Conservation (phyloP, 192 early-diverging fungal species). For the Podila minutissima region DNA sequence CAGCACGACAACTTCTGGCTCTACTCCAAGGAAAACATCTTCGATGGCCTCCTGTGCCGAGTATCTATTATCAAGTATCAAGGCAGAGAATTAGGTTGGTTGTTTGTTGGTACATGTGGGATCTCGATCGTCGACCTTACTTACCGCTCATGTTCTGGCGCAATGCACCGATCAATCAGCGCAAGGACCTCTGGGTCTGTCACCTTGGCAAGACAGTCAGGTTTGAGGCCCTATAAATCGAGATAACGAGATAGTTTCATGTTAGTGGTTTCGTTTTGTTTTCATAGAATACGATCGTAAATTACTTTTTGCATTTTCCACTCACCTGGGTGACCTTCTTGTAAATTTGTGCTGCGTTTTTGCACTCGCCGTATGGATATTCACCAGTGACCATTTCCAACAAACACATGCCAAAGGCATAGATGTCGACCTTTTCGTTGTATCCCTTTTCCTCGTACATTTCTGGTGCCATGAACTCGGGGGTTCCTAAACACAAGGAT, state of each 20-base stretch:
- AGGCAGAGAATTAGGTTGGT: background rate
- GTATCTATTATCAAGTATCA: conserved; percentile 48
- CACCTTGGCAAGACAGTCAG: conserved; percentile 73
- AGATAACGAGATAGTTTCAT: background rate
- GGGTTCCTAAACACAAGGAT: conserved; percentile 59
- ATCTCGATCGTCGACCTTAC: background rate
- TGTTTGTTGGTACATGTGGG: background rate
- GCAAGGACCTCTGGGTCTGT: conserved; percentile 71
- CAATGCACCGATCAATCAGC: conserved; percentile 73
- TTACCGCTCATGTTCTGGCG: conserved; percentile 70
- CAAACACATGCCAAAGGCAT: conserved; percentile 87
- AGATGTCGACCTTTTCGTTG: conserved; percentile 86
- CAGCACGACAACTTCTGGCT: conserved; percentile 79
- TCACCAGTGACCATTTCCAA: conserved; percentile 88
- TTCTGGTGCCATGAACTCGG: conserved; percentile 87
- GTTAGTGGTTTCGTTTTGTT: background rate
- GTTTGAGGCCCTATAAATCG: conserved; percentile 68
- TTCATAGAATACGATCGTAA: no score
- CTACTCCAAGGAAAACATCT: conserved; percentile 77
- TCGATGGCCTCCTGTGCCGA: conserved; percentile 78
- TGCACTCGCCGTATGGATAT: conserved; percentile 85
- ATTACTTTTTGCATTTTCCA: background rate
- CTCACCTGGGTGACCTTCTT: conserved; percentile 77
- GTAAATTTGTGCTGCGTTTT: conserved; percentile 82
- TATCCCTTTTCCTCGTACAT: conserved; percentile 89